These are phyloP conservation scores for Stephanocyclus meneghinianus DNA, from an alignment of 352 stramenopile genomes.

Conservation along the genomic window DNA sequence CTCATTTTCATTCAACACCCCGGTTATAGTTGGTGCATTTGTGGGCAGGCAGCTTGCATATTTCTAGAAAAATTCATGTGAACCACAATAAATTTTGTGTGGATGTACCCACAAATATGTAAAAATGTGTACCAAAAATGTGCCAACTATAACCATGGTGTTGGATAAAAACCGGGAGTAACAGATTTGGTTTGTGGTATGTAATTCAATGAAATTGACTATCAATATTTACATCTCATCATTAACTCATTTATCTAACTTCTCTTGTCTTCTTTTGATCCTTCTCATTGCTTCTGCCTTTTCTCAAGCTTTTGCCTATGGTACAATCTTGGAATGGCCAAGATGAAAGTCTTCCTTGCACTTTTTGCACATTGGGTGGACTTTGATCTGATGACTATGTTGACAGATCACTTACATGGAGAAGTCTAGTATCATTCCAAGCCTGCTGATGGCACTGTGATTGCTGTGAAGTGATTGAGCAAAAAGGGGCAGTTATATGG, in stretches of 20 bases:
- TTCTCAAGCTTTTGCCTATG: slow-evolving; percentile 48
- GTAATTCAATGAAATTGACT: too few relatives aligned
- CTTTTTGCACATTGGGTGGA: slow-evolving; percentile 49
- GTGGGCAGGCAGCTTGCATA: too few relatives aligned
- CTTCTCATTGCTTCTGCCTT: too few relatives aligned
- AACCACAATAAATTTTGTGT: too few relatives aligned
- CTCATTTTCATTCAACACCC: slow-evolving; percentile 8
- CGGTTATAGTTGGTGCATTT: neutral
- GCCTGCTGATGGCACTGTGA: slow-evolving; percentile 37
- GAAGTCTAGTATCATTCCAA: slow-evolving; percentile 42
- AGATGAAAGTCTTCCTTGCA: slow-evolving; percentile 66
- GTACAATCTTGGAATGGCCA: slow-evolving; percentile 38
- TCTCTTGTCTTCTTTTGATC: too few relatives aligned
- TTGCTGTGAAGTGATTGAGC: slow-evolving; percentile 23
- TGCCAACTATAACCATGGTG: too few relatives aligned
- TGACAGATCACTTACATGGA: slow-evolving; percentile 36
- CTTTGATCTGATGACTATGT: slow-evolving; percentile 34
- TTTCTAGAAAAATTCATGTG: too few relatives aligned
- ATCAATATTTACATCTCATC: neutral
- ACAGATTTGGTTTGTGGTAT: too few relatives aligned
- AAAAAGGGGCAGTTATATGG: too few relatives aligned
- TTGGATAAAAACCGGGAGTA: too few relatives aligned
- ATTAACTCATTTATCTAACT: neutral
- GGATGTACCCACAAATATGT: too few relatives aligned
- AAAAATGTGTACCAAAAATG: too few relatives aligned